phyloP scores from a whole-genome alignment of 2,329 filamentous ascomycete species.

The Pyricularia pennisetigena region DNA sequence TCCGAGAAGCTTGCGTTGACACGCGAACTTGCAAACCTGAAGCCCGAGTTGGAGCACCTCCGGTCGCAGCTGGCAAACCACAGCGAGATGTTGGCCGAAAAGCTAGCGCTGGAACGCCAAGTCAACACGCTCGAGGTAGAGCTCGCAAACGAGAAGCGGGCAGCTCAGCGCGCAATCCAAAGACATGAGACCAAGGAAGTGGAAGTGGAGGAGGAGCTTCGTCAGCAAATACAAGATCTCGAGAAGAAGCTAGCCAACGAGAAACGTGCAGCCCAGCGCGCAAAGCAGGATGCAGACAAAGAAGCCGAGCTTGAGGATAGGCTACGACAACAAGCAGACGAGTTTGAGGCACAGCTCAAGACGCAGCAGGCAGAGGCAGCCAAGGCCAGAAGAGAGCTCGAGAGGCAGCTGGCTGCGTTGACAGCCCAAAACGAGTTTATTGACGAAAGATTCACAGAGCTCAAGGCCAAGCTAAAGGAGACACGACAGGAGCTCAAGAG shows the following conservation, averaged over 20 bases:
- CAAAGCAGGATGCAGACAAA: slow-evolving; percentile 16
- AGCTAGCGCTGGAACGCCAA: slow-evolving; percentile 69
- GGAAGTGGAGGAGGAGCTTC: slow-evolving; percentile 16
- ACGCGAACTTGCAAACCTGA: slow-evolving; percentile 40
- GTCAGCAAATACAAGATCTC: slow-evolving; percentile 19
- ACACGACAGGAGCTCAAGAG: slow-evolving; percentile 67
- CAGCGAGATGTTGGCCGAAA: slow-evolving; percentile 65
- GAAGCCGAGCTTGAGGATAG: slow-evolving; percentile 24
- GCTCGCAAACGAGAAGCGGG: slow-evolving; percentile 71
- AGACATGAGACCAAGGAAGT: slow-evolving; percentile 23
- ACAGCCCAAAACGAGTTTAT: slow-evolving; percentile 54
- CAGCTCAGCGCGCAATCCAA: slow-evolving; percentile 44
- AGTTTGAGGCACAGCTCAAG: slow-evolving; percentile 16
- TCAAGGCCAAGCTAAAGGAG: slow-evolving; percentile 59
- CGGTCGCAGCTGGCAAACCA: slow-evolving; percentile 46
- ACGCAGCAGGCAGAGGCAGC: slow-evolving; percentile 9
- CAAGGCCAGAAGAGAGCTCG: slow-evolving; percentile 26
- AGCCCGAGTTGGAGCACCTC: slow-evolving; percentile 47
- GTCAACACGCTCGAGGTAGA: slow-evolving; percentile 69
- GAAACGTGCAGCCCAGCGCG: slow-evolving; percentile 15
- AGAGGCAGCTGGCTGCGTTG: slow-evolving; percentile 48
- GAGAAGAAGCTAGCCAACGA: slow-evolving; percentile 30
- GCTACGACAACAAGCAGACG: slow-evolving; percentile 19
- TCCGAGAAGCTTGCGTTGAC: slow-evolving; percentile 44
- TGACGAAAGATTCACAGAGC: slow-evolving; percentile 60